Evolutionary conservation across 2,329 filamentous ascomycete genomes (phyloP), one percentile per base, ranked within the genome.

Genomic region (Fusarium udum): DNA sequence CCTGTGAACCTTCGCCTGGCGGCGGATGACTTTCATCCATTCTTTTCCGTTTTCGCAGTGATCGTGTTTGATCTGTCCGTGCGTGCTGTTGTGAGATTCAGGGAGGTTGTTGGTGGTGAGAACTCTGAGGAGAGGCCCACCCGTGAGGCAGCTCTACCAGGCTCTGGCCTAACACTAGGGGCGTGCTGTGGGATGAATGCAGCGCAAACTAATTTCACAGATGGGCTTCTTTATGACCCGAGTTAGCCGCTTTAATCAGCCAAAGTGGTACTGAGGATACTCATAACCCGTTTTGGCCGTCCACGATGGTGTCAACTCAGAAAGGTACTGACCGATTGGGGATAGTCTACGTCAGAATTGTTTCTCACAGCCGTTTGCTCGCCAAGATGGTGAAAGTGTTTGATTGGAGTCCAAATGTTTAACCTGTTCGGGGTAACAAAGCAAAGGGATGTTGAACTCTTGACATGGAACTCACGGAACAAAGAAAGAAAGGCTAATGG

Each of bases 31-130:
- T 12, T 28, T 28, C 24, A 39, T 28, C 20, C 34, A 53, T 53
- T 10, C 13, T n/a, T 13, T 9, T 28, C 0, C 0, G 0, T 18
- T 10, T 22, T n/a, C 4, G 18, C 4, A 11, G 14, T 4, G 24
- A 9, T 28, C 3, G 14, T 28, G 6, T 18, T n/a, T 18, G 24
- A 16, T 16, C 22, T 16, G 24, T 10, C 34, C 3, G 32, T 37
- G 11, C 15, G 20, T 16, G 24, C 4, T 18, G 16, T 22, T 53
- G 24, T 26, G 20, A 0, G 0, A 18, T 39, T 14, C 0, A 22
- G 7, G 1, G 15, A 13, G n/a, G 8, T 7, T 28, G 34, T 28
- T n/a, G 34, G 24, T 37, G 34, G 51, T 53, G 34, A 39, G 24
- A 28, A 39, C 4, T 4, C 4, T 8, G 51, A n/a, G 8, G 7